phyloP scores from a whole-genome alignment of 768 basidiomycete genomes.

The Amanita inopinata region DNA sequence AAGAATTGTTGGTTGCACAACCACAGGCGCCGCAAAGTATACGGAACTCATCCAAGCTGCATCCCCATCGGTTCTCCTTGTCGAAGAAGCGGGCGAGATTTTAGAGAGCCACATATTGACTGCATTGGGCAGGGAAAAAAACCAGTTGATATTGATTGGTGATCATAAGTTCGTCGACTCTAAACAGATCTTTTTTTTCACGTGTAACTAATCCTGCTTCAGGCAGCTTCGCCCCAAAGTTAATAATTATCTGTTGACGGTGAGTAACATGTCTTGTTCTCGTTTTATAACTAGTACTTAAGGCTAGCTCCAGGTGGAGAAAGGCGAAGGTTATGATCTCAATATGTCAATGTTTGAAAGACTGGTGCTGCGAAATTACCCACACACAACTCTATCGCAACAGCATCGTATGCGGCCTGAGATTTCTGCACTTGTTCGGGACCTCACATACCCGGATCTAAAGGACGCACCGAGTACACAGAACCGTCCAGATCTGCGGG shows the following conservation, averaged over 20 bases:
- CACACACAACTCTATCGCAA: conserved; percentile 41
- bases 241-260: conserved; percentile 51
- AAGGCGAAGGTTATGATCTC: conserved; percentile 55
- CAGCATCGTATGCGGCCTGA: conserved; percentile 75
- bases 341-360: conserved; percentile 65
- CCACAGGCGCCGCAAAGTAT: conserved; percentile 61
- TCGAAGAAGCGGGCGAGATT: conserved; percentile 70
- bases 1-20: conserved; percentile 58
- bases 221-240: conserved; percentile 71
- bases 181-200: not conserved
- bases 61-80: conserved; percentile 43
- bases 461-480: conserved; percentile 41
- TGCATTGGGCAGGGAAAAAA: conserved; percentile 34
- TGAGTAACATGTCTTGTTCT: conserved; percentile 16
- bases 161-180: conserved; percentile 51
- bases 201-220: not conserved
- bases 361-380: conserved; percentile 50
- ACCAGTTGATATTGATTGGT: conserved; percentile 57
- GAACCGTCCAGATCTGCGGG: conserved; percentile 41
- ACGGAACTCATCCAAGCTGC: conserved; percentile 33
- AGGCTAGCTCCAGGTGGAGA: conserved; percentile 27
- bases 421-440: conserved; percentile 51
- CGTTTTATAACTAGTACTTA: too few relatives aligned
- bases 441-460: conserved; percentile 58
- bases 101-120: conserved; percentile 59